Conservation (phyloP, 2,329 filamentous ascomycete genomes). For the Trichoderma sp. region DNA sequence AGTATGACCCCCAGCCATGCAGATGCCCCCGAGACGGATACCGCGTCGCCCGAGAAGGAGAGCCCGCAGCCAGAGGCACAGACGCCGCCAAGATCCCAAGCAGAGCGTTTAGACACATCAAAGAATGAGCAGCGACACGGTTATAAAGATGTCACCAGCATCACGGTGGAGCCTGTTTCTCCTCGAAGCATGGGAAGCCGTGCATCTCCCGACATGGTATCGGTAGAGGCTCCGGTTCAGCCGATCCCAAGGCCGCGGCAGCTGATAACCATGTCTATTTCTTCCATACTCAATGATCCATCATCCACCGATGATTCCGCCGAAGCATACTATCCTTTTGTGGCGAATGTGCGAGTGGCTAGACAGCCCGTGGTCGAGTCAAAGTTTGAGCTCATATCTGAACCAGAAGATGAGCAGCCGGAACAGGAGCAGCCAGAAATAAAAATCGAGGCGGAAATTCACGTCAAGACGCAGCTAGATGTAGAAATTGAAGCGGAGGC, state of each 20-base stretch:
- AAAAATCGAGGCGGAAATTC: not conserved
- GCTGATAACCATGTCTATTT: constrained; percentile 36
- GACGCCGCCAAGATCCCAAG: constrained; percentile 28
- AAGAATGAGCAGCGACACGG: constrained; percentile 21
- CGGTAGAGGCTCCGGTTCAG: not conserved
- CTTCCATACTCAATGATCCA: constrained; percentile 36
- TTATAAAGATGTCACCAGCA: constrained; percentile 4
- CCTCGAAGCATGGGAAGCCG: constrained; percentile 34
- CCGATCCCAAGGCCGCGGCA: constrained; percentile 1
- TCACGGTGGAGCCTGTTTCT: constrained; percentile 32
- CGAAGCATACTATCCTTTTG: constrained; percentile 23
- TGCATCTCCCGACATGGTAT: constrained; percentile 29
- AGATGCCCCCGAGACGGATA: constrained; percentile 43
- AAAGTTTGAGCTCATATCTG: not conserved
- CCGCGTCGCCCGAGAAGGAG: constrained; percentile 54
- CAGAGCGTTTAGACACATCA: constrained; percentile 16
- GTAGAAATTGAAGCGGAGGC: constrained; percentile 20
- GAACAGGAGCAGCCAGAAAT: not conserved
- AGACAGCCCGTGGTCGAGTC: constrained; percentile 21
- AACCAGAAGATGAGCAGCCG: constrained; percentile 9
- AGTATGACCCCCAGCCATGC: constrained; percentile 32
- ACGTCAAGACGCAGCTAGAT: not conserved
- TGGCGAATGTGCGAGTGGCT: constrained; percentile 32
- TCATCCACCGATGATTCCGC: constrained; percentile 22
- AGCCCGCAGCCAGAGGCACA: constrained; percentile 42